Base-by-base conservation (phyloP, 2,329 filamentous ascomycete species). In the Sporothrix pseudoabietina region DNA sequence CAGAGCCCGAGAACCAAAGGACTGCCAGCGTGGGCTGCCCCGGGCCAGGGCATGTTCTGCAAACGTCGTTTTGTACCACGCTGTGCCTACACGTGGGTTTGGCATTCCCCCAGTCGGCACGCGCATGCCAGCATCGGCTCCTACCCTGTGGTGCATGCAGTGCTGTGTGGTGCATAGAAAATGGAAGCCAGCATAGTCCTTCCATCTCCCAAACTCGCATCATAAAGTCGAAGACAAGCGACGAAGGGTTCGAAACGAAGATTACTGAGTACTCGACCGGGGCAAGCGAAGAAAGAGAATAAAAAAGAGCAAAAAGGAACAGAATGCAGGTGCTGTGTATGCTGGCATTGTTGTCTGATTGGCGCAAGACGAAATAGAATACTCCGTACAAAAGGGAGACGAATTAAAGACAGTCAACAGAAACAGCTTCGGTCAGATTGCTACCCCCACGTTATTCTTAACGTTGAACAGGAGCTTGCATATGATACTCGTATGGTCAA, bases 1-100 rank as follows among this genome's bases (percentile, higher is more conserved):
- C 59, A 14, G 9, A 12, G 4, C 10, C 19, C 35, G 22, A 16
- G 19, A 26, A 44, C 59, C 35, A 44, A 41, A 44, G 59, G 59
- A 44, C 26, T n/a, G 19, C 26, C 59, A 39, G 35, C 59, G n/a
- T 65, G 59, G 35, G 30, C 55, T 35, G 14, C 8, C 5, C 55
- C 30, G 5, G 55, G 35, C 59, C 9, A 26, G 59, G 59, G 59
- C 59, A 14, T 65, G 59, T 65, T 44, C 19, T 44, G 32, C 35
- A 65, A 65, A 44, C 35, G 35, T 35, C 35, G 59, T 39, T 65
- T 44, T n/a, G 35, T 44, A 44, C 59, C 59, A 44, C 59, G n/a
- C 19, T 65, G 19, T 65, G 35, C n/a, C 35, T 14, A 39, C 59
- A 65, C 59, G 59, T 65, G 35, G 59, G 35, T 7, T 22, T 12